Conservation (phyloP, 495 filamentous ascomycete species). For the Neurospora sp. region DNA sequence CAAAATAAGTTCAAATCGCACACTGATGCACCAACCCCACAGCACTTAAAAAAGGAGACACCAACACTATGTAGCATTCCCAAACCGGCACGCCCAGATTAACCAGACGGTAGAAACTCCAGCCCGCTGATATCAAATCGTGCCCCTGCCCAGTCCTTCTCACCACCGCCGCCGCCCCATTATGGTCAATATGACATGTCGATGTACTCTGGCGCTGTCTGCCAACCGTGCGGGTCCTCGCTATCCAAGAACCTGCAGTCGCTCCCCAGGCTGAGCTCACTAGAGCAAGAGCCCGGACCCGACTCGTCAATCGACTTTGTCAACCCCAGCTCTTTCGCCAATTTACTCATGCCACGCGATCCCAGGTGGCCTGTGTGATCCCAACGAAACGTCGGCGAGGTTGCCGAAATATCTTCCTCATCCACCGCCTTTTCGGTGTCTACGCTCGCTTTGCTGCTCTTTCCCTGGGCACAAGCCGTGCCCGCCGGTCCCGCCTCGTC, state of each 20-base stretch:
- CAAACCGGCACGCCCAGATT: background rate
- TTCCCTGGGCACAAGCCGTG: background rate
- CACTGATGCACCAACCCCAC: background rate
- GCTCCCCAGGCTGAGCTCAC: background rate
- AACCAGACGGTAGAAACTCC: background rate
- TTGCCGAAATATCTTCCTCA: background rate
- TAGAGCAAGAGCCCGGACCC: background rate
- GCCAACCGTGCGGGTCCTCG: slow-evolving; percentile 17
- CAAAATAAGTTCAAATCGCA: background rate
- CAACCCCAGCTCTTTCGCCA: slow-evolving; percentile 4
- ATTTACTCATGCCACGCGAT: background rate
- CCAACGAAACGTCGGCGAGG: slow-evolving; percentile 3
- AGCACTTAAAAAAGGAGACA: background rate
- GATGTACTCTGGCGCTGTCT: background rate
- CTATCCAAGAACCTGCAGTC: slow-evolving; percentile 14
- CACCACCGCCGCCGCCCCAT: background rate
- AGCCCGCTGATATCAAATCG: background rate
- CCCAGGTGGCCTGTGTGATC: slow-evolving; percentile 1
- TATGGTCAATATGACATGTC: background rate
- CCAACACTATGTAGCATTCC: background rate
- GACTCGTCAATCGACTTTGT: background rate
- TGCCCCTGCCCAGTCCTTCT: background rate
- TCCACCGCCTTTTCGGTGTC: background rate
- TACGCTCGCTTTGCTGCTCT: background rate
- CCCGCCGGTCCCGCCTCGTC: background rate